These are phyloP conservation scores for Emericellopsis terricola DNA, from an alignment of 495 filamentous ascomycete species.

Conservation along the genomic window DNA sequence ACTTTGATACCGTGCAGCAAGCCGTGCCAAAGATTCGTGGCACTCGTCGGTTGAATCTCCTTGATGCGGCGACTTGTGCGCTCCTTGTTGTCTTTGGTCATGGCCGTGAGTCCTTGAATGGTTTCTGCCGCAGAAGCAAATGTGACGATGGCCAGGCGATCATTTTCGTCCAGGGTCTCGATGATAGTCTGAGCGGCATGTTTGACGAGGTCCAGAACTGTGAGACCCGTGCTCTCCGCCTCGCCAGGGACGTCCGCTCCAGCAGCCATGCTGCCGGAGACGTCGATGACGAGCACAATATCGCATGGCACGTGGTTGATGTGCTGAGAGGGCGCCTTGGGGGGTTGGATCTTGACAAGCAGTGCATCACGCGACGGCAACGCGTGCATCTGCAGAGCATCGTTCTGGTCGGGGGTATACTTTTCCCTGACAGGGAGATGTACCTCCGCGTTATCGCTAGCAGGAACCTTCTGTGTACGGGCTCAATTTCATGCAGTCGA, in stretches of 20 bases:
- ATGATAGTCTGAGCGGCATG: slow-evolving; percentile 26
- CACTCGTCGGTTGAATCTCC: slow-evolving; percentile 7
- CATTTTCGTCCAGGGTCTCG: slow-evolving; percentile 17
- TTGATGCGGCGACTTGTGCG: slow-evolving; percentile 12
- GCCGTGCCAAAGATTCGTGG: slow-evolving; percentile 26
- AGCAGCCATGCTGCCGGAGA: slow-evolving; percentile 23
- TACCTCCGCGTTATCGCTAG: too few relatives aligned
- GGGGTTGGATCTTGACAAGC: slow-evolving; percentile 19
- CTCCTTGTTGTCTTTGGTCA: slow-evolving; percentile 16
- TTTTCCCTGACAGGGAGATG: too few relatives aligned
- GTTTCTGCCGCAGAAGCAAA: slow-evolving; percentile 16
- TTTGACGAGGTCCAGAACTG: slow-evolving; percentile 25
- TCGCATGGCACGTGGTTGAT: slow-evolving; percentile 20
- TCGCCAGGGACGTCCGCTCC: slow-evolving; percentile 12
- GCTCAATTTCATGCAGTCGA: too few relatives aligned
- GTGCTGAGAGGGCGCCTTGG: slow-evolving; percentile 8
- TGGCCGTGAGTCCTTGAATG: slow-evolving; percentile 16
- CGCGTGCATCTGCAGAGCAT: slow-evolving; percentile 13
- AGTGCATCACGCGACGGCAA: slow-evolving; percentile 11
- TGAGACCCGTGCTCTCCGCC: slow-evolving; percentile 15
- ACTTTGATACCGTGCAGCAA: slow-evolving; percentile 16
- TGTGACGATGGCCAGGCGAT: slow-evolving; percentile 28
- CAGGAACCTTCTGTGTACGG: too few relatives aligned
- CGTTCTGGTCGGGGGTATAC: slow-evolving; percentile 2
- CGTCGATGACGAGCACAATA: slow-evolving; percentile 27